phyloP scores from a whole-genome alignment of 106 monocot genomes.

The Chionographis japonica region DNA sequence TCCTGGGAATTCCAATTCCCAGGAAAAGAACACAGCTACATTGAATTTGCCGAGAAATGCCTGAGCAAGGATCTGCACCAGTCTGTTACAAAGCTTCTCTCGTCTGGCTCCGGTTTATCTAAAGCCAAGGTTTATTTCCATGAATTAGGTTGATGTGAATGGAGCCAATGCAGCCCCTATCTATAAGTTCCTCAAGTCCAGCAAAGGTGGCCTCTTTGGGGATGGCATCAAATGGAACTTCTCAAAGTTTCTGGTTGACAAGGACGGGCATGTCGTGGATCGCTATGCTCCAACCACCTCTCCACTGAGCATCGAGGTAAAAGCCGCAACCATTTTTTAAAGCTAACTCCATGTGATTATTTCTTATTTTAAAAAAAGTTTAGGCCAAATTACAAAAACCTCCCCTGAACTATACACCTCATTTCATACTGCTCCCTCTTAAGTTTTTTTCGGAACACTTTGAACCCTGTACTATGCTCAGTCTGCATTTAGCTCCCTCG shows the following conservation, averaged over 20 bases:
- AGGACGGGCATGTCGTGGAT: slow-evolving; percentile 54
- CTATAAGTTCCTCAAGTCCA: slow-evolving; percentile 69
- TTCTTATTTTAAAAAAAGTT: too few species aligned
- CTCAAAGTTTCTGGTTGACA: slow-evolving; percentile 63
- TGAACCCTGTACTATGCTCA: too few species aligned
- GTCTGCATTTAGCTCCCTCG: too few species aligned
- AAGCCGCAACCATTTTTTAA: too few species aligned
- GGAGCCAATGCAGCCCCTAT: slow-evolving; percentile 48
- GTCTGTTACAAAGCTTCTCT: background rate
- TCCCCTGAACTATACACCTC: background rate
- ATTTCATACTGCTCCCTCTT: background rate
- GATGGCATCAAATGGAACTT: slow-evolving; percentile 75
- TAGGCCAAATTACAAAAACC: background rate
- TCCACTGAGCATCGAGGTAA: slow-evolving; percentile 59
- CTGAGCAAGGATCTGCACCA: background rate
- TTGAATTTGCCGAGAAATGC: too few species aligned
- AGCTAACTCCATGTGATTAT: too few species aligned
- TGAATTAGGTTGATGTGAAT: slow-evolving; percentile 56
- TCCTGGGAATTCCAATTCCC: too few species aligned
- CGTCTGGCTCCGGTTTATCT: too few species aligned
- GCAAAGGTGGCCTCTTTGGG: slow-evolving; percentile 52
- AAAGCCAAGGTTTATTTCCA: too few species aligned
- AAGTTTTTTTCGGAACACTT: too few species aligned
- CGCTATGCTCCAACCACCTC: slow-evolving; percentile 72
- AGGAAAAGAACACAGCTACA: too few species aligned